phyloP scores from a whole-genome alignment of 169 alveolate genomes.

The Cardiosporidium cionae region DNA sequence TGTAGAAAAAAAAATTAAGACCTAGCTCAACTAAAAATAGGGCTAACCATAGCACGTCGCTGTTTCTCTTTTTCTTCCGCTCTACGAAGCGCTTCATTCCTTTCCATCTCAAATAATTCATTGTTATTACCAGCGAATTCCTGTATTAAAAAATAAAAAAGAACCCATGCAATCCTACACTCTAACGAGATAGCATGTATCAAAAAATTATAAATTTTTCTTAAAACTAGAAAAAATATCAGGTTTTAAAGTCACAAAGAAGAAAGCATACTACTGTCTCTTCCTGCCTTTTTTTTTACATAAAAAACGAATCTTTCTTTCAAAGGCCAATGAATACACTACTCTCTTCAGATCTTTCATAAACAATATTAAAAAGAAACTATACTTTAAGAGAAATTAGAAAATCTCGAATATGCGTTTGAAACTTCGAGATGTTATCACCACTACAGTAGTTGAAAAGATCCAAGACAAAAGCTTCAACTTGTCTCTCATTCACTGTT shows the following conservation, averaged over 20 bases:
- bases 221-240: too few relatives aligned
- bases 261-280: background rate
- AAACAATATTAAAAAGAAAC: too few relatives aligned
- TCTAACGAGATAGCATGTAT: too few relatives aligned
- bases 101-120: slow-evolving; percentile 15
- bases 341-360: background rate
- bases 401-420: slow-evolving; percentile 28
- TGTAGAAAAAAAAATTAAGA: too few relatives aligned
- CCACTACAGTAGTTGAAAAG: slow-evolving; percentile 26
- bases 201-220: too few relatives aligned
- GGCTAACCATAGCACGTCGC: too few relatives aligned
- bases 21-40: too few relatives aligned
- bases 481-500: slow-evolving; percentile 14
- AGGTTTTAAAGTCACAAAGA: too few relatives aligned
- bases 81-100: slow-evolving; percentile 26
- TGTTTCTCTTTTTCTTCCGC: slow-evolving; percentile 23
- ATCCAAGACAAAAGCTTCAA: slow-evolving; percentile 32
- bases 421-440: slow-evolving; percentile 15
- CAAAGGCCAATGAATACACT: background rate
- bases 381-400: slow-evolving; percentile 21
- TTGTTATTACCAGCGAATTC: slow-evolving; percentile 26
- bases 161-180: too few relatives aligned
- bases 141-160: background rate
- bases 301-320: background rate
- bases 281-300: too few relatives aligned